Base-by-base conservation (phyloP, 108 stramenopile genomes). In the Craspedostauros australis region DNA sequence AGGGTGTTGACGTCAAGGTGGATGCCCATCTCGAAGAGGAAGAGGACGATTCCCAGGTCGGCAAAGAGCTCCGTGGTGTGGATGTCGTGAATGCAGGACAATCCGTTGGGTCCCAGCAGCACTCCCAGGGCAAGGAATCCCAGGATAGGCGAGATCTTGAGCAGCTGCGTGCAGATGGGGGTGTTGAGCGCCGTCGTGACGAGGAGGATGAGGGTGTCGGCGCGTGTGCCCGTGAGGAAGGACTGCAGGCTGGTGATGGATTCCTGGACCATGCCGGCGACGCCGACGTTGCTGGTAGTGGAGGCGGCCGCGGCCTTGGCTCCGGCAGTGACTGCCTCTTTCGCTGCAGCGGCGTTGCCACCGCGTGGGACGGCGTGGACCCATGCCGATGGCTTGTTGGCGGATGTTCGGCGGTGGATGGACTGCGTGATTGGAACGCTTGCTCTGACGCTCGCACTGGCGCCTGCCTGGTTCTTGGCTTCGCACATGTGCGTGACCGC, bases 11-110 rank as follows among this genome's bases (percentile, higher is more conserved):
- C 69, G 61, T 82, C 87, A 21, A 95, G 80, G 54, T 95, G 92
- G 40, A 96, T 68, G 19, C 95, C 95, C 95, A 96, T 96, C 58
- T 96, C 95, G 51, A 96, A 96, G 1, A 96, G 68, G 67, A 96
- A 96, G 57, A 96, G 92, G 3, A 95, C 94, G 31, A 96, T 92
- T 25, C 95, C 95, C 32, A 96, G 50, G 75, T 96, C 95, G 11
- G 88, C 95, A 39, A 96, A 62, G 73, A 82, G 51, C 59, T 86
- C 88, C 5, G 88, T 86, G 6, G 75, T 66, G 60, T 90, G 88
- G 3, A 90, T 46, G 33, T 84, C 77, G 9, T 60, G 54, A 29
- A 96, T 79, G 25, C 90, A 29, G 37, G 65, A 71, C 19, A 84
- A 54, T 2, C 91, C 91, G 41, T 84, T 80, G 20, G 95, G 95